Conservation (phyloP, 495 filamentous ascomycete species). For the Penicillium egyptiacum region DNA sequence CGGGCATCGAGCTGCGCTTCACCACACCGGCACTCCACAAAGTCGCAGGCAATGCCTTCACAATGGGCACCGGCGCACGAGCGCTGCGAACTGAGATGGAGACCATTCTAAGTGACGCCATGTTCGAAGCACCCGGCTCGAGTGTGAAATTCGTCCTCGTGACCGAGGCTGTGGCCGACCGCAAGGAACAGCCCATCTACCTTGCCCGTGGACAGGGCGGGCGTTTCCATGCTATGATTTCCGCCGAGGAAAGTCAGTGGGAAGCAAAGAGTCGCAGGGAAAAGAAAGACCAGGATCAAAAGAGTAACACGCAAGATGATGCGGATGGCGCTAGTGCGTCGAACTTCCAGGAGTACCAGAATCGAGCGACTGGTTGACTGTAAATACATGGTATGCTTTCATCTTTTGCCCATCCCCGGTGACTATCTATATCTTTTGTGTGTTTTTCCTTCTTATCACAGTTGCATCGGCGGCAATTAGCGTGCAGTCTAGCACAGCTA, state of each 20-base stretch:
- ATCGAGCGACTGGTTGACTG: constrained; percentile 30
- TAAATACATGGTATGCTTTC: background rate
- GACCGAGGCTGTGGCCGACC: constrained; percentile 69
- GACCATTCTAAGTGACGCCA: constrained; percentile 77
- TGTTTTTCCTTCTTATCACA: background rate
- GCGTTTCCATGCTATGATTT: constrained; percentile 58
- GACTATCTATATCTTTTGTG: background rate
- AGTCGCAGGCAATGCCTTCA: constrained; percentile 69
- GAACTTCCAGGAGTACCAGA: constrained; percentile 59
- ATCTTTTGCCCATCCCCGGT: background rate
- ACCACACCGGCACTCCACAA: constrained; percentile 75
- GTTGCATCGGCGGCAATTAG: background rate
- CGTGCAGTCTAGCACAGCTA: background rate
- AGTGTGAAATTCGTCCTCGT: constrained; percentile 70
- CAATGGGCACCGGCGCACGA: constrained; percentile 83
- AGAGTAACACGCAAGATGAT: constrained; percentile 25
- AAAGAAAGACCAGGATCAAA: constrained; percentile 35
- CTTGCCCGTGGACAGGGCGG: constrained; percentile 61
- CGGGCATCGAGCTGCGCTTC: constrained; percentile 78
- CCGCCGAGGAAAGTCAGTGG: constrained; percentile 64
- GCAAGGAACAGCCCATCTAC: constrained; percentile 60
- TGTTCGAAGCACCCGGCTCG: constrained; percentile 85
- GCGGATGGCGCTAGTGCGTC: constrained; percentile 29
- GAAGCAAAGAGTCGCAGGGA: constrained; percentile 43
- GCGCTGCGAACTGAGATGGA: constrained; percentile 90